These are phyloP conservation scores for Mucor circinelloides DNA, from an alignment of 371 early-diverging fungal genomes.

Conservation along the genomic window DNA sequence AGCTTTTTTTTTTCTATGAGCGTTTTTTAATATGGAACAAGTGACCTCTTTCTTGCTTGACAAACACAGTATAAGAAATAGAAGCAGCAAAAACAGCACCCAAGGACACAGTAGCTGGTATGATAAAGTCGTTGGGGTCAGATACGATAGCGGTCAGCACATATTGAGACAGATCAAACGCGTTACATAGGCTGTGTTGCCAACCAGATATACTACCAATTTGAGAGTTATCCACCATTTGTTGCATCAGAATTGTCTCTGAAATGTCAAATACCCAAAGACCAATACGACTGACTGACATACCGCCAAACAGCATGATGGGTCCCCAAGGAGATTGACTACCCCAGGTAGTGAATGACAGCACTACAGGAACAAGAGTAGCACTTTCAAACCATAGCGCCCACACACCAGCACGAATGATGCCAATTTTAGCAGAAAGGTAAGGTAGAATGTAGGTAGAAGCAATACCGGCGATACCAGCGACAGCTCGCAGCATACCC, in stretches of 20 bases:
- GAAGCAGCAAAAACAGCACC: background rate
- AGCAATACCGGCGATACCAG: slow-evolving; percentile 1
- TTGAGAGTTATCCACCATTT: background rate
- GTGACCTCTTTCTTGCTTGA: slow-evolving; percentile 7
- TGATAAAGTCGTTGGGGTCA: slow-evolving; percentile 1
- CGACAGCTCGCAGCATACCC: background rate
- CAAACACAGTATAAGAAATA: background rate
- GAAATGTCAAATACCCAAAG: slow-evolving; percentile 5
- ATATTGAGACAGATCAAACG: slow-evolving; percentile 1
- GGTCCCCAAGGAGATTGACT: background rate
- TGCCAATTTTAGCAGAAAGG: background rate
- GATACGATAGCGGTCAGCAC: background rate
- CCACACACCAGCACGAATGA: slow-evolving; percentile 1
- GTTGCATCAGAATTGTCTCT: slow-evolving; percentile 1
- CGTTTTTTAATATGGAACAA: background rate
- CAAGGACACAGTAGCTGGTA: background rate
- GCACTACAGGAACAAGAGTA: background rate
- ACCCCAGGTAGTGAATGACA: background rate
- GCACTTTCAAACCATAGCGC: slow-evolving; percentile 1
- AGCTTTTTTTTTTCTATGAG: background rate
- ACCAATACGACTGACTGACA: slow-evolving; percentile 2
- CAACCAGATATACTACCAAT: slow-evolving; percentile 4
- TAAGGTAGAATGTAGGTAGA: slow-evolving; percentile 1
- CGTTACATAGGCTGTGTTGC: slow-evolving; percentile 3
- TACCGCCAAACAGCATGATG: slow-evolving; percentile 1